These are phyloP conservation scores for Cicer bijugum DNA, from an alignment of 306 rosid species.

Conservation along the genomic window DNA sequence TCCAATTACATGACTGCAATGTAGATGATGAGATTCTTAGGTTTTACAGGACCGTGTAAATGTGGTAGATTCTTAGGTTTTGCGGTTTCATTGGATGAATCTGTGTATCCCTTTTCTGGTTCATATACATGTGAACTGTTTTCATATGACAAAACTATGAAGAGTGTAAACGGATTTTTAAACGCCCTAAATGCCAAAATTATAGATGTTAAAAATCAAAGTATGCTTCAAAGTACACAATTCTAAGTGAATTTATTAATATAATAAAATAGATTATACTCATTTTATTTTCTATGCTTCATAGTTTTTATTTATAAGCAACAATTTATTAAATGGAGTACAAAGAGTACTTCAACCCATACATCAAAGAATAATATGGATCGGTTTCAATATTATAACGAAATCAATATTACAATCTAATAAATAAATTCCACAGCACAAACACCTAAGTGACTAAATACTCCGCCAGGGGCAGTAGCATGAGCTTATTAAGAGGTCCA, in stretches of 20 bases:
- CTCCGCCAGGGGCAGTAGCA: no score
- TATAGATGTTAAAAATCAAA: background rate
- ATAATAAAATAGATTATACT: background rate
- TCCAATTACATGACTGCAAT: conserved; percentile 20
- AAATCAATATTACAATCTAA: no score
- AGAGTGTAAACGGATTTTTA: background rate
- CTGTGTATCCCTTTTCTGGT: conserved; percentile 7
- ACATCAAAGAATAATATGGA: no score
- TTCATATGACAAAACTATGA: background rate
- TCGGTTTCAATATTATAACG: no score
- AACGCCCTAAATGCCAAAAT: background rate
- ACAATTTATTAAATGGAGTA: no score
- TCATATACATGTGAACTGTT: conserved; percentile 4
- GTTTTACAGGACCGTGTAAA: background rate
- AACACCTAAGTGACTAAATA: no score
- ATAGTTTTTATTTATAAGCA: no score
- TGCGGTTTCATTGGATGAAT: conserved; percentile 5
- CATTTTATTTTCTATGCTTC: background rate
- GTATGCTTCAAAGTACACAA: background rate
- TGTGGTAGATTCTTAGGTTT: background rate
- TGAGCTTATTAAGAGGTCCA: no score
- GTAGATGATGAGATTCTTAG: conserved; percentile 28
- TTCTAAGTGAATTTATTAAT: background rate
- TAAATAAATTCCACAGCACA: no score
- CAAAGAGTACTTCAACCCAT: no score